Base-by-base conservation (phyloP, 192 early-diverging fungal species). In the Spinellus fusiger region DNA sequence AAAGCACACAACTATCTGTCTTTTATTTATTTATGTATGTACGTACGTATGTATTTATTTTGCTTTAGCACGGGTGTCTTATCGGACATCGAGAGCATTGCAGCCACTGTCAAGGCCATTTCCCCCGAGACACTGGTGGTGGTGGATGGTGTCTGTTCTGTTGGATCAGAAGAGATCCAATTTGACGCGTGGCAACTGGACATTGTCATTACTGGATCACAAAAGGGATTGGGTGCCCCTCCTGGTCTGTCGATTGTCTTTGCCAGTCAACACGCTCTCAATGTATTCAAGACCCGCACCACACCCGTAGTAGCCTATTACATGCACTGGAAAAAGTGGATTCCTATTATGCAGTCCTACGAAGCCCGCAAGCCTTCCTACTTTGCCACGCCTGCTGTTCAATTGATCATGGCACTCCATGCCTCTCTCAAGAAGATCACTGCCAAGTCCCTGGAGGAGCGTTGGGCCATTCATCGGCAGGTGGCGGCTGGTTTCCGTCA, bases 331-430 rank as follows among this genome's bases (percentile, higher is more conserved):
- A 81, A 78, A 61, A 92, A 94, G 62, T 98, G 96, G 96, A 80
- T 94, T 68, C 96, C 96, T 52, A 81, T 98, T 71, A 98, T 98
- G 96, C 75, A 85, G 62, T 86, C 91, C 28, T 98, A 98, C 77
- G 96, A 98, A 78, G 85, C 86, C 0, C 85, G 93, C 59, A 91
- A 93, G 56, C 84, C 88, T 27, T 83, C 84, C 55, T 98, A 98
- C 79, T 98, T 98, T 84, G 96, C 94, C 54, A 98, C 96, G 28
- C 96, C 96, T 12, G 85, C 92, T 47, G 96, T 98, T 49, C 93
- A 95, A 79, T 82, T 90, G 37, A 83, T 98, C 71, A 80, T 86
- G 73, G 93, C 94, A 25, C 87, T 98, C 32, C 80, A 93, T 69
- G 79, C 85, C 23, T 88, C 89, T 53, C 82, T 98, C 55, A 78